phyloP scores from a whole-genome alignment of 129 eudicot genomes.

The Apium graveolens region DNA sequence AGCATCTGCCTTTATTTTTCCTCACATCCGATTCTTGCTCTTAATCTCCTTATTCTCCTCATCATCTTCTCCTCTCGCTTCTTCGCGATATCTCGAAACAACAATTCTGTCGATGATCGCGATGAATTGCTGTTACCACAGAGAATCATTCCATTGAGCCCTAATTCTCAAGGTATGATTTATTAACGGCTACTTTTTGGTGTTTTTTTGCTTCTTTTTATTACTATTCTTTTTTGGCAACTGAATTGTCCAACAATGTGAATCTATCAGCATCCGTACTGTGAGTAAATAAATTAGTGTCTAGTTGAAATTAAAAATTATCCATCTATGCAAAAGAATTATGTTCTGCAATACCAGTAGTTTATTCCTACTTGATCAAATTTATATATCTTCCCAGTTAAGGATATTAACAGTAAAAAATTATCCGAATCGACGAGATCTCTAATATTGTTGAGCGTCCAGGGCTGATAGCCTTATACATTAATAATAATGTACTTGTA shows the following conservation, averaged over 20 bases:
- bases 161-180: not conserved
- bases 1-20: not conserved
- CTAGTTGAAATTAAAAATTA: not conserved
- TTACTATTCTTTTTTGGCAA: too few relatives aligned
- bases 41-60: conserved; percentile 25
- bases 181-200: not conserved
- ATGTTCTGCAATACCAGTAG: too few relatives aligned
- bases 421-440: too few relatives aligned
- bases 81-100: not conserved
- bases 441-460: not conserved
- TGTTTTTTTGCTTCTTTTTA: not conserved
- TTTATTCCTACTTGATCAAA: too few relatives aligned
- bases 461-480: too few relatives aligned
- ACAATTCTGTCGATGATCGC: not conserved
- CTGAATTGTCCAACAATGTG: not conserved
- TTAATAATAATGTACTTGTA: not conserved
- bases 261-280: not conserved
- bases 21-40: not conserved
- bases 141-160: not conserved
- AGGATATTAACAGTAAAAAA: too few relatives aligned
- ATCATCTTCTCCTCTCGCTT: conserved; percentile 24
- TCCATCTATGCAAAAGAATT: too few relatives aligned
- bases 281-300: too few relatives aligned
- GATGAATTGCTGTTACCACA: not conserved
- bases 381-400: too few relatives aligned